phyloP scores from a whole-genome alignment of 2,329 filamentous ascomycete genomes.

The Exophiala bonariae region DNA sequence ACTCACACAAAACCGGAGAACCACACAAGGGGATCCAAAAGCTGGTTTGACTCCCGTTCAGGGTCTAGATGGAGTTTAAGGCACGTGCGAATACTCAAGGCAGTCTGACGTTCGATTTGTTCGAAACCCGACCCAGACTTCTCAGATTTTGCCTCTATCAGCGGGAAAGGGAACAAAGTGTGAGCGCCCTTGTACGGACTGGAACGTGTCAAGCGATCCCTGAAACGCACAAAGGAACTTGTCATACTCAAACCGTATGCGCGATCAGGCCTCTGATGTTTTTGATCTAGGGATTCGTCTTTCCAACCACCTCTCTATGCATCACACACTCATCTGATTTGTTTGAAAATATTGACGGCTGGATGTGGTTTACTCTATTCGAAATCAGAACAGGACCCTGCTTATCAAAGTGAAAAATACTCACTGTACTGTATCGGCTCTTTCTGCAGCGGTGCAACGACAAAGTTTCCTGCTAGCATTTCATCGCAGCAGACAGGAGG shows the following conservation, averaged over 20 bases:
- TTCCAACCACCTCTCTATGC: neutral
- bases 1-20: conserved; percentile 18
- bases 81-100: conserved; percentile 26
- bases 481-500: neutral
- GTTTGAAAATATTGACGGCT: conserved; percentile 5
- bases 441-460: neutral
- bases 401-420: too few relatives aligned
- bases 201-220: neutral
- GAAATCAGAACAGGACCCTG: neutral
- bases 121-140: conserved; percentile 21
- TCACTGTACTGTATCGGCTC: neutral
- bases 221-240: neutral
- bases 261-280: neutral
- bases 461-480: neutral
- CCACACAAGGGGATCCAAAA: conserved; percentile 14
- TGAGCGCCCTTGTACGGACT: neutral
- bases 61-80: conserved; percentile 25
- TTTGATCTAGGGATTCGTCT: neutral
- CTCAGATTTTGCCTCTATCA: conserved; percentile 29
- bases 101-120: conserved; percentile 25
- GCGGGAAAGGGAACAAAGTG: conserved; percentile 24
- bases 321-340: neutral
- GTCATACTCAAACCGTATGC: neutral
- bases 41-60: neutral
- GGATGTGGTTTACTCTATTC: neutral